Evolutionary conservation across 176 grass and related monocot species (phyloP), one percentile per base, ranked within the genome.

Genomic region (Raddia guianensis): DNA sequence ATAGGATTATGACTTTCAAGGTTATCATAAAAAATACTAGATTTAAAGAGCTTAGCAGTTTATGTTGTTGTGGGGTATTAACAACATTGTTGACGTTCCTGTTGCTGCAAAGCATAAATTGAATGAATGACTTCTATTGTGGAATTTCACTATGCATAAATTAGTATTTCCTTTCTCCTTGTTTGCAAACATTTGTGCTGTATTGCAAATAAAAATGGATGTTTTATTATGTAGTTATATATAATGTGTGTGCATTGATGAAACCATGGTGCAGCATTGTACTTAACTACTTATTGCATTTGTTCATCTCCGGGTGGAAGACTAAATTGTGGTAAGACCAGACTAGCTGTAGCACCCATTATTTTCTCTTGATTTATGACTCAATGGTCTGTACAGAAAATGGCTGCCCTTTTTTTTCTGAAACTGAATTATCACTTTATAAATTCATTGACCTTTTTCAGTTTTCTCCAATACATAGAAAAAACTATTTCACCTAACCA

Each of bases 261-360:
- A 76, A 56, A 60, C 42, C 73, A 60, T 69, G 32, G 34, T 59
- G 34, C 53, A 50, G 3, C 70, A 84, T 8, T 69, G 53, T 68
- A 51, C 8, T 21, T 78, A 10, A 6, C 68, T 68, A 51, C 8
- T 21, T 78, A 10, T 10, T 76, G 11, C 74, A 70, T 52, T 70
- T 40, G 60, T 59, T 77, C 65, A 77, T 13, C 12, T 10, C 12
- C 18, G 32, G 57, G 18, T 63, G 57, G 53, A 77, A 69, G 53
- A 49, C 11, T 62, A 35, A 27, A n/a, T 21, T 75, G 49, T 55
- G 8, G 0, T 67, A 12, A 65, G 45, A 40, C 10, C 8, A 55
- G 55, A 4, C 60, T 51, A 37, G 46, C 12, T 33, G 3, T 60
- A 34, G 11, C 46, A 72, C 4, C 2, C 48, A 65, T 47, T 33